A percentile compares a stretch with the other conserved stretches of the same genome.
phyloP scores from a whole-genome alignment of 2,329 filamentous ascomycete species.

The Didymella exigua region DNA sequence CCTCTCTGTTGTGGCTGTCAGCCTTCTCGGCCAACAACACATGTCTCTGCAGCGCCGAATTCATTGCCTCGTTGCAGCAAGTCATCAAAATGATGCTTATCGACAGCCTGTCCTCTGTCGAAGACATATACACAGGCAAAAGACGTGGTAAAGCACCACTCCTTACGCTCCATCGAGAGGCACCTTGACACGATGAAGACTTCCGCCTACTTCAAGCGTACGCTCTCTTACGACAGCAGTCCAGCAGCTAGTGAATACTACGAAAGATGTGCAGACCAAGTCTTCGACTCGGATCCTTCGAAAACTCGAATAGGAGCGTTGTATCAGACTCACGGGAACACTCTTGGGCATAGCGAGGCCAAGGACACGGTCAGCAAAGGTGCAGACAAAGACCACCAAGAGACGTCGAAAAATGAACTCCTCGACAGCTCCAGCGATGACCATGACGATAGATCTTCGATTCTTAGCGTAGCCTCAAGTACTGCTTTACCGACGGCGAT shows the following conservation, averaged over 20 bases:
- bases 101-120: no score
- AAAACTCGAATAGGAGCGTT: neutral
- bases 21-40: neutral
- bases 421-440: neutral
- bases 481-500: neutral
- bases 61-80: no score
- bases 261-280: neutral
- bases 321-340: no score
- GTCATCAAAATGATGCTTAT: no score
- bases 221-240: constrained; percentile 1
- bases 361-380: no score
- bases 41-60: neutral
- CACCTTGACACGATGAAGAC: neutral
- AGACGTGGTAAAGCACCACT: no score
- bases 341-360: no score
- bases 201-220: neutral
- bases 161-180: neutral
- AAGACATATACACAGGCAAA: no score
- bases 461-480: neutral
- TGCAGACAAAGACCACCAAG: no score
- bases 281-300: neutral
- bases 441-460: neutral
- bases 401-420: no score
- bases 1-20: no score
- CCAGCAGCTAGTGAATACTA: neutral